Conservation (phyloP, 495 filamentous ascomycete genomes). For the Corynascus novoguineensis region DNA sequence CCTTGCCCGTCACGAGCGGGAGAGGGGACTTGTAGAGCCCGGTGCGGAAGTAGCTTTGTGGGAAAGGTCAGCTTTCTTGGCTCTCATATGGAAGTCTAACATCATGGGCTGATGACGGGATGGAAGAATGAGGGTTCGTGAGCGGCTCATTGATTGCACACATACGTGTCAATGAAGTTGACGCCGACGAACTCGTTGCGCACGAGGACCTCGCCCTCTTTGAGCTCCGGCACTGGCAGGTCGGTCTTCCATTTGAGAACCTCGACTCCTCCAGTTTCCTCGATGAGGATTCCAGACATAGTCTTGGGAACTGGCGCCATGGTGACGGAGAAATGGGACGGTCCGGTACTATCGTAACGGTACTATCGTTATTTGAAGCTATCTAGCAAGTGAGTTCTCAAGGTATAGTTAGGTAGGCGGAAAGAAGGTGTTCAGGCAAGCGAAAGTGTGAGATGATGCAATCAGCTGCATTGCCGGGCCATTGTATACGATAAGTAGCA, state of each 20-base stretch:
- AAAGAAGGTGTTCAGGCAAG: too few relatives aligned
- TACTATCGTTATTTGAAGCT: too few relatives aligned
- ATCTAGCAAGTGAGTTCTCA: too few relatives aligned
- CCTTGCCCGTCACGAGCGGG: constrained; percentile 77
- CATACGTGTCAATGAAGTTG: constrained; percentile 81
- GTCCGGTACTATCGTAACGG: too few relatives aligned
- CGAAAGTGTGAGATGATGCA: too few relatives aligned
- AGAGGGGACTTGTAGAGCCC: constrained; percentile 70
- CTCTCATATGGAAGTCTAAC: background rate
- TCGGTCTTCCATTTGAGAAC: constrained; percentile 71
- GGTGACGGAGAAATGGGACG: background rate
- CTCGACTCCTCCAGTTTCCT: constrained; percentile 70
- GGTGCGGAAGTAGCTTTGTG: constrained; percentile 73
- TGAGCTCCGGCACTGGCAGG: constrained; percentile 66
- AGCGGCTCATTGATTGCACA: background rate
- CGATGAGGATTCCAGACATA: constrained; percentile 72
- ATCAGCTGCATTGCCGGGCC: too few relatives aligned
- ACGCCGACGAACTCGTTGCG: constrained; percentile 81
- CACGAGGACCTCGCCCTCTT: constrained; percentile 70
- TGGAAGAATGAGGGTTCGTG: constrained; percentile 23
- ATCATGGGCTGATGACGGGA: background rate
- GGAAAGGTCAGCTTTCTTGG: too few relatives aligned
- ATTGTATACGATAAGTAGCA: too few relatives aligned
- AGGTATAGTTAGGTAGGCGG: too few relatives aligned
- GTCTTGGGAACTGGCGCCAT: constrained; percentile 42